Evolutionary conservation across 495 filamentous ascomycete species (phyloP).

Genomic region (Hypomontagnella monticulosa): DNA sequence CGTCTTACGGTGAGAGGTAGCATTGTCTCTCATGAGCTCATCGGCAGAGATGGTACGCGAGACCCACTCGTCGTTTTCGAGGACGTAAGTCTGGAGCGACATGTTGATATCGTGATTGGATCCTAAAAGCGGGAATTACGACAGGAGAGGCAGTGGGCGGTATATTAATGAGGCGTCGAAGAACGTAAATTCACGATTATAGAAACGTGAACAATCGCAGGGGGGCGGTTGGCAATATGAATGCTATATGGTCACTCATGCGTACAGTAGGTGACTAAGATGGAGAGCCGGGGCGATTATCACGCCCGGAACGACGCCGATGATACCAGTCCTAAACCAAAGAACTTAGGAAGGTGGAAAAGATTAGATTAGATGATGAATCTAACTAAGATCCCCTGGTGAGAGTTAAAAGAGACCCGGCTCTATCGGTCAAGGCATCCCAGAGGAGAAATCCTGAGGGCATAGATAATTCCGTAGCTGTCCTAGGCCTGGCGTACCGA

Average conservation of each 20-base stretch:
- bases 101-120: conserved; percentile 18
- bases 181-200: not conserved
- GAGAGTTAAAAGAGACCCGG: conserved; percentile 2
- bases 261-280: conserved; percentile 6
- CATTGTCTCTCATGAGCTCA: conserved; percentile 34
- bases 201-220: not conserved
- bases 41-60: conserved; percentile 48
- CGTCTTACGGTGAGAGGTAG: conserved; percentile 17
- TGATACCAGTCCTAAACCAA: not conserved
- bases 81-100: conserved; percentile 61
- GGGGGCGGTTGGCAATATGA: not conserved
- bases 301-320: not conserved
- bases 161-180: not conserved
- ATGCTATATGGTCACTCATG: not conserved
- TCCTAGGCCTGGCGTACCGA: not conserved
- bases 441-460: not conserved
- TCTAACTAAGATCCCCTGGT: not conserved
- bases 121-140: not conserved
- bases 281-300: not conserved
- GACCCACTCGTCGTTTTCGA: conserved; percentile 69
- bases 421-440: not conserved
- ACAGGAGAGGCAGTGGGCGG: not conserved
- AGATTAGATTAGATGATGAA: not conserved
- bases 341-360: not conserved
- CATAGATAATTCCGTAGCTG: not conserved